Conservation (phyloP, 371 early-diverging fungal species). For the Scutellospora calospora region DNA sequence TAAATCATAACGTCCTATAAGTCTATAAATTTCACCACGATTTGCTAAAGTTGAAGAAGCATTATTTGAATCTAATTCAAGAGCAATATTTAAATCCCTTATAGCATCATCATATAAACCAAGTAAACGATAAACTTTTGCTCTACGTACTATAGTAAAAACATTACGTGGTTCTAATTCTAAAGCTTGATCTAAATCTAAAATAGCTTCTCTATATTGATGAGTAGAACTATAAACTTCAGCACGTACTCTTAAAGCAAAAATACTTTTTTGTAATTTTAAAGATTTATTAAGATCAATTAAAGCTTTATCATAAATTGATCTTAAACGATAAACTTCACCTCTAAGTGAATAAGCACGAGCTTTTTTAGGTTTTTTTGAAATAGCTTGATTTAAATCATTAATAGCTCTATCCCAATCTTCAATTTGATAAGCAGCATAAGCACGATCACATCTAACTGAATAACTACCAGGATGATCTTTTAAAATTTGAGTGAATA, state of each 20-base stretch:
- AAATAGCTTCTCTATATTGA: slow-evolving; percentile 18
- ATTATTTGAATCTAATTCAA: background rate
- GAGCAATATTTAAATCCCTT: slow-evolving; percentile 21
- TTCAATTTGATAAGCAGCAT: slow-evolving; percentile 10
- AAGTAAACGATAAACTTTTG: slow-evolving; percentile 30
- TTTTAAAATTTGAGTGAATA: slow-evolving; percentile 10
- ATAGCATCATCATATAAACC: slow-evolving; percentile 10
- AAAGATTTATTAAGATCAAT: slow-evolving; percentile 16
- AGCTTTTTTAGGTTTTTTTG: slow-evolving; percentile 1
- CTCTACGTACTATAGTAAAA: background rate
- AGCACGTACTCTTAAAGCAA: slow-evolving; percentile 16
- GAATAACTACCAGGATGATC: slow-evolving; percentile 29
- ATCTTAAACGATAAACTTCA: background rate
- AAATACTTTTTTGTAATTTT: slow-evolving; percentile 22
- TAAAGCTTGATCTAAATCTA: slow-evolving; percentile 23
- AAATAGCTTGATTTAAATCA: slow-evolving; percentile 16
- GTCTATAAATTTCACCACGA: slow-evolving; percentile 29
- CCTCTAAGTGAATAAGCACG: slow-evolving; percentile 4
- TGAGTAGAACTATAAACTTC: background rate
- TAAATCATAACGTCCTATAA: slow-evolving; percentile 14
- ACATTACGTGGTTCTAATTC: background rate
- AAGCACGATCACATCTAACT: slow-evolving; percentile 26
- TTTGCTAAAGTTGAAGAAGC: slow-evolving; percentile 14
- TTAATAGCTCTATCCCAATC: background rate
- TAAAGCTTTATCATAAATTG: background rate